A percentile compares a stretch with the other conserved stretches of the same genome.
These are phyloP conservation scores for Ophiocordyceps polyrhachis-furcata DNA, from an alignment of 2,329 filamentous ascomycete species.

Conservation along the genomic window DNA sequence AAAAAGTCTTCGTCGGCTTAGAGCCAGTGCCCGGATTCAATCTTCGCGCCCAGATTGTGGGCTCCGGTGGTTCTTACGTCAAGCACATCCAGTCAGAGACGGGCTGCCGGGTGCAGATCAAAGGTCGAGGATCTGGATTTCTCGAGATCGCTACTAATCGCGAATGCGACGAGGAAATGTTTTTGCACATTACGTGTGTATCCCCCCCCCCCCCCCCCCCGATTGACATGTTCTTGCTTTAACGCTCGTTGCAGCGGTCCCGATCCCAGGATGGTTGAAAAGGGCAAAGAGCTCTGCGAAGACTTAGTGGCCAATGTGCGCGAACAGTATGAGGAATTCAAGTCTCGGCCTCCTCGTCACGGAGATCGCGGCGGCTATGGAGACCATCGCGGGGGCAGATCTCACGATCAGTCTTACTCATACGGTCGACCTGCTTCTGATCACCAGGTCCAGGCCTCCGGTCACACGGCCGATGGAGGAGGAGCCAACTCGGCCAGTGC, in stretches of 20 bases:
- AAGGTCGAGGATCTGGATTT: slow-evolving; percentile 87
- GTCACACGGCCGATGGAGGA: slow-evolving; percentile 17
- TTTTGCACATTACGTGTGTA: slow-evolving; percentile 78
- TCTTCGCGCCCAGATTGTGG: slow-evolving; percentile 85
- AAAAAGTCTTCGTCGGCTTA: slow-evolving; percentile 78
- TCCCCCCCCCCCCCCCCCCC: neutral
- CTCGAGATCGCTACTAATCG: slow-evolving; percentile 72
- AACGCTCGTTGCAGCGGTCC: slow-evolving; percentile 43
- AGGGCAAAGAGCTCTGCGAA: slow-evolving; percentile 74
- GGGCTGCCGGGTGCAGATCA: slow-evolving; percentile 91
- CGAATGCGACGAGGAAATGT: slow-evolving; percentile 94
- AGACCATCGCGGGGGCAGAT: slow-evolving; percentile 9
- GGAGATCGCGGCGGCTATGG: slow-evolving; percentile 27
- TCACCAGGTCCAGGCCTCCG: slow-evolving; percentile 8
- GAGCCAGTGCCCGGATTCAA: slow-evolving; percentile 93
- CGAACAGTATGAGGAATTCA: slow-evolving; percentile 81
- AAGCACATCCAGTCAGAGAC: slow-evolving; percentile 97
- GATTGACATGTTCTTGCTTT: neutral
- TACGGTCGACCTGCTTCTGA: slow-evolving; percentile 13
- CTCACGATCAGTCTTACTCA: slow-evolving; percentile 11
- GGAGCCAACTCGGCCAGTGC: slow-evolving; percentile 10
- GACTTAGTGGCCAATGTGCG: slow-evolving; percentile 76
- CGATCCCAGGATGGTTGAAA: slow-evolving; percentile 67
- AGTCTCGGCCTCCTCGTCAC: slow-evolving; percentile 54
- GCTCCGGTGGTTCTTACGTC: slow-evolving; percentile 83